phyloP scores from a whole-genome alignment of 1,139 yeast species.

The Blastobotrys buckinghamii region DNA sequence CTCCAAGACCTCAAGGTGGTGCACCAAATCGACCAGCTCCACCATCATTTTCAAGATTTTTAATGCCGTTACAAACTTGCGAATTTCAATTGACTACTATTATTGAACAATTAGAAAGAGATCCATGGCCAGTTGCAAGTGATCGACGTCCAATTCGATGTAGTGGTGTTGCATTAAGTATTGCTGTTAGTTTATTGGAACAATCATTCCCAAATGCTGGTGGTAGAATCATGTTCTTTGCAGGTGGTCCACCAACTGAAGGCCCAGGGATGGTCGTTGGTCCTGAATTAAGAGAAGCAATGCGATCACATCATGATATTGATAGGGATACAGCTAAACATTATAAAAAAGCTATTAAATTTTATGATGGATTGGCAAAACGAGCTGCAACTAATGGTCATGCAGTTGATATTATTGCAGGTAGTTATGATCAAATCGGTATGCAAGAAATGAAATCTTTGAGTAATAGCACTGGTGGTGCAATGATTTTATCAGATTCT shows the following conservation, averaged over 20 bases:
- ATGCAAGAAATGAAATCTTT: conserved; percentile 92
- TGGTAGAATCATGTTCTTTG: conserved; percentile 82
- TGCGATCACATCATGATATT: conserved; percentile 94
- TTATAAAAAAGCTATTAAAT: conserved; percentile 83
- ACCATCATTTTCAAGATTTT: conserved; percentile 61
- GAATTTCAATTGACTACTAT: conserved; percentile 81
- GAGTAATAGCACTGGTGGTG: conserved; percentile 91
- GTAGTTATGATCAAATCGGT: conserved; percentile 97
- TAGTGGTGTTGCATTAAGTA: conserved; percentile 86
- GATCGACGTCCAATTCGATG: conserved; percentile 88
- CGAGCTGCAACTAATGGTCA: conserved; percentile 76
- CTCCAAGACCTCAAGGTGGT: conserved; percentile 34
- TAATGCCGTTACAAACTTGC: conserved; percentile 78
- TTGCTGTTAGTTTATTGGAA: conserved; percentile 79
- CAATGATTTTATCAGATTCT: conserved; percentile 83
- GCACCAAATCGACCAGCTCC: conserved; percentile 19
- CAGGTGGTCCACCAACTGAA: conserved; percentile 94
- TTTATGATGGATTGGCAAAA: conserved; percentile 71
- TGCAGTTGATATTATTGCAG: conserved; percentile 90
- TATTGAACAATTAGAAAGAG: conserved; percentile 71
- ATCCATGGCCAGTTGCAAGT: conserved; percentile 89
- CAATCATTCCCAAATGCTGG: conserved; percentile 86
- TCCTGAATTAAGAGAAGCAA: conserved; percentile 87
- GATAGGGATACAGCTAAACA: conserved; percentile 88
- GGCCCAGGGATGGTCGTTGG: conserved; percentile 95